Conservation (phyloP, 805 yeast genomes). For the Scheffersomyces coipomensis region DNA sequence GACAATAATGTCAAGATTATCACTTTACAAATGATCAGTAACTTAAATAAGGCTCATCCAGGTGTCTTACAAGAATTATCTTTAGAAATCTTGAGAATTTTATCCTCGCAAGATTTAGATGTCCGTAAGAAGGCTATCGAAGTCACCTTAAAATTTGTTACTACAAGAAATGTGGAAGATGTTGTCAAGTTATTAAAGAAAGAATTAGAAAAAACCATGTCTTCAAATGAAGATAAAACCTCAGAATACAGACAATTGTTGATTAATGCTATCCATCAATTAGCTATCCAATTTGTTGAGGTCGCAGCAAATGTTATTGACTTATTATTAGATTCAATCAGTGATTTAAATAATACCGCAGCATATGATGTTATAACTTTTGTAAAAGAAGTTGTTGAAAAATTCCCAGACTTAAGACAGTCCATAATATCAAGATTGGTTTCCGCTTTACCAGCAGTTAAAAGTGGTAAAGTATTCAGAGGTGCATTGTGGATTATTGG, state of each 20-base stretch:
- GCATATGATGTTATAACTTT: constrained; percentile 90
- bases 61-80: constrained; percentile 82
- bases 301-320: constrained; percentile 92
- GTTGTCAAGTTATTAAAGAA: constrained; percentile 89
- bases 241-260: constrained; percentile 85
- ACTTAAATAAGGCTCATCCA: constrained; percentile 69
- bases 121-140: constrained; percentile 87
- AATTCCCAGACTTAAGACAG: constrained; percentile 76
- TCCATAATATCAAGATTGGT: constrained; percentile 65
- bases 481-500: constrained; percentile 96
- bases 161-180: constrained; percentile 89
- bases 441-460: constrained; percentile 59
- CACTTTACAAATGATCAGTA: constrained; percentile 81
- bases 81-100: constrained; percentile 80
- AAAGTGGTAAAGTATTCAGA: constrained; percentile 87
- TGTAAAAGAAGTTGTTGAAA: constrained; percentile 91
- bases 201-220: constrained; percentile 76
- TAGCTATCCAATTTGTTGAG: constrained; percentile 85
- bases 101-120: constrained; percentile 86
- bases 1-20: constrained; percentile 94
- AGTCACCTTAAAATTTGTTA: constrained; percentile 75
- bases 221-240: constrained; percentile 73
- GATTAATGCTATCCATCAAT: constrained; percentile 82
- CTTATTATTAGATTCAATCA: constrained; percentile 78
- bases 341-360: constrained; percentile 79